Base-by-base conservation (phyloP, 2,329 filamentous ascomycete genomes). In the Trichoderma breve region DNA sequence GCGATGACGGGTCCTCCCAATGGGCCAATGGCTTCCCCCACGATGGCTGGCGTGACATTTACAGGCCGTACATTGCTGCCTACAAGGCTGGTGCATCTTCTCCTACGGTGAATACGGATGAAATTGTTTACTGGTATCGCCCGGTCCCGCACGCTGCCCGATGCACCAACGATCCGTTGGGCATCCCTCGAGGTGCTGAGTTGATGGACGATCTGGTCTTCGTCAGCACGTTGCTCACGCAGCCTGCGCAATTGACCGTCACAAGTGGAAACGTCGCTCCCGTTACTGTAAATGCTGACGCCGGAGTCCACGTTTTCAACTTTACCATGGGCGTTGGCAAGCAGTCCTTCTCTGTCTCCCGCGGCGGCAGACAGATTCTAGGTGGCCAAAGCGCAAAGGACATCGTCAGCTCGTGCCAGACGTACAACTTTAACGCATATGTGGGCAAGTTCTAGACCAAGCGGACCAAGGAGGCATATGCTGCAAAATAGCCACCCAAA, bases 1-100 rank as follows among this genome's bases (percentile, higher is more conserved):
- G 82, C 72, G 83, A 83, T 61, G 85, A 82, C 73, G 85, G 82
- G 73, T 86, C 83, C 57, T 83, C 80, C 26, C 84, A 81, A 75
- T 85, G 83, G 83, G 83, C 82, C 63, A 81, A 83, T 53, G 82
- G 82, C 12, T 85, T 84, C 75, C 82, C 76, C 72, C 84, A 85
- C 73, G 82, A 73, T 34, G 75, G 70, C 57, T 76, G 75, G 75
- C 70, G 75, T 47, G 66, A 71, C 21, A 73, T 75, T 5, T 70
- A 69, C 72, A 75, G 73, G 71, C 75, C 75, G n/a, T 76, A 75
- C 36, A 75, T 76, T 62, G 60, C 71, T 18, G 75, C 75, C 18
- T 76, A 75, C 64, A 76, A 76, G 68, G 30, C 72, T 21, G 74
- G 75, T 15, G 73, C 72, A 4, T 70, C 36, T 11, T 32, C 71